phyloP scores from a whole-genome alignment of 1,284 basidiomycete genomes.

The Melampsora americana region DNA sequence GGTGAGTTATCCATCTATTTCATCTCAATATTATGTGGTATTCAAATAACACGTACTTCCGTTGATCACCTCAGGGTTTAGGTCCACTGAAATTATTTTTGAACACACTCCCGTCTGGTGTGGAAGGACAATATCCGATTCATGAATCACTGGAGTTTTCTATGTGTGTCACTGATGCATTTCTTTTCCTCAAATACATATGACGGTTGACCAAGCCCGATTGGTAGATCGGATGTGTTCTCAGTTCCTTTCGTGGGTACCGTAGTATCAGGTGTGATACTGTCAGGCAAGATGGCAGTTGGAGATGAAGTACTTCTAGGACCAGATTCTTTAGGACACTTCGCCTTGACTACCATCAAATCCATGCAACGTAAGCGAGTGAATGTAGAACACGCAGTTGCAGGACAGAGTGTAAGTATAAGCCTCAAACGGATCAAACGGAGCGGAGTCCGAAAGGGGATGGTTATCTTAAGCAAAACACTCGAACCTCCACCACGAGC shows the following conservation, averaged over 20 bases:
- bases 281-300: slow-evolving; percentile 12
- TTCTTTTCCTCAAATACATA: background rate
- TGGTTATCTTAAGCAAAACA: slow-evolving; percentile 79
- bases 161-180: slow-evolving; percentile 55
- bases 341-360: slow-evolving; percentile 74
- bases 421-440: slow-evolving; percentile 85
- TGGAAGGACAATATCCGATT: slow-evolving; percentile 59
- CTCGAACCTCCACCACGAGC: slow-evolving; percentile 71
- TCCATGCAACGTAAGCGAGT: slow-evolving; percentile 92
- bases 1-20: slow-evolving; percentile 59
- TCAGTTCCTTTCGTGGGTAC: slow-evolving; percentile 54
- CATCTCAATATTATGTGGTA: background rate
- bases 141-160: slow-evolving; percentile 77
- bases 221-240: slow-evolving; percentile 47
- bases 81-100: slow-evolving; percentile 53
- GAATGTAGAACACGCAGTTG: slow-evolving; percentile 76
- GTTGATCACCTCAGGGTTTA: slow-evolving; percentile 46
- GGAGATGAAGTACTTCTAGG: slow-evolving; percentile 76
- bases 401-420: slow-evolving; percentile 89
- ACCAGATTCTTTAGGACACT: slow-evolving; percentile 89
- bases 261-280: slow-evolving; percentile 53
- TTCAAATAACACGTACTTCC: slow-evolving; percentile 1
- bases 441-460: slow-evolving; percentile 79
- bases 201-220: background rate
- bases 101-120: slow-evolving; percentile 53